These are phyloP conservation scores for Heimioporus sp. DNA, from an alignment of 768 basidiomycete species.

Conservation along the genomic window DNA sequence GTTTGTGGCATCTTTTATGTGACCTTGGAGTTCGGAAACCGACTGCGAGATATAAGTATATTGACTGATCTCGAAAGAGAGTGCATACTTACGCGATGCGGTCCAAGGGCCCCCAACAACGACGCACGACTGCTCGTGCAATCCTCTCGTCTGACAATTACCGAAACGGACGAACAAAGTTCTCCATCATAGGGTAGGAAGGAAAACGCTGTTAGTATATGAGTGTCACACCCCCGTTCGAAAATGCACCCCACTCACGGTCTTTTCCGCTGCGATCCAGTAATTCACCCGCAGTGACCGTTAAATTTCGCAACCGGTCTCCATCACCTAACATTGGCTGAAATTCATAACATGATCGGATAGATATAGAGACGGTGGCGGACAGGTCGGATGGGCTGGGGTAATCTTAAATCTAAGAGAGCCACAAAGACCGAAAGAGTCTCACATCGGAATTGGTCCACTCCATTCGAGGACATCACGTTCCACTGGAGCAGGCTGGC, in stretches of 20 bases:
- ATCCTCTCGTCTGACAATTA: not conserved
- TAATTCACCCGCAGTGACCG: not conserved
- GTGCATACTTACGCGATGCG: not conserved
- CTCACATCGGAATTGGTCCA: not conserved
- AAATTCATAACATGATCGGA: not conserved
- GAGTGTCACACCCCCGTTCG: not conserved
- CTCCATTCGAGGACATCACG: slow-evolving; percentile 1
- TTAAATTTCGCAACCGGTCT: not conserved
- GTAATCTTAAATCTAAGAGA: not conserved
- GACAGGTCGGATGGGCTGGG: not conserved
- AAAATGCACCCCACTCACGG: not conserved
- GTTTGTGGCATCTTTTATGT: not conserved
- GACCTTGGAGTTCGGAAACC: too few relatives aligned
- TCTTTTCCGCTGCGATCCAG: not conserved
- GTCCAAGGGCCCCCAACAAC: not conserved
- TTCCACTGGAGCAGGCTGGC: not conserved
- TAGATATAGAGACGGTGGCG: not conserved
- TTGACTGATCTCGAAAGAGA: too few relatives aligned
- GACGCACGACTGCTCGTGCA: not conserved
- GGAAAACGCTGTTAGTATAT: not conserved
- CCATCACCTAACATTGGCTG: not conserved
- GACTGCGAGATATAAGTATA: not conserved
- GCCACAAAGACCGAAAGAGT: too few relatives aligned
- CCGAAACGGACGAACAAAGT: not conserved
- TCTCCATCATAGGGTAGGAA: not conserved